Percentiles rank a stretch among this genome's conserved stretches.
Evolutionary conservation across 2,329 filamentous ascomycete genomes (phyloP).

Genomic region (Diaporthe aspalathi): DNA sequence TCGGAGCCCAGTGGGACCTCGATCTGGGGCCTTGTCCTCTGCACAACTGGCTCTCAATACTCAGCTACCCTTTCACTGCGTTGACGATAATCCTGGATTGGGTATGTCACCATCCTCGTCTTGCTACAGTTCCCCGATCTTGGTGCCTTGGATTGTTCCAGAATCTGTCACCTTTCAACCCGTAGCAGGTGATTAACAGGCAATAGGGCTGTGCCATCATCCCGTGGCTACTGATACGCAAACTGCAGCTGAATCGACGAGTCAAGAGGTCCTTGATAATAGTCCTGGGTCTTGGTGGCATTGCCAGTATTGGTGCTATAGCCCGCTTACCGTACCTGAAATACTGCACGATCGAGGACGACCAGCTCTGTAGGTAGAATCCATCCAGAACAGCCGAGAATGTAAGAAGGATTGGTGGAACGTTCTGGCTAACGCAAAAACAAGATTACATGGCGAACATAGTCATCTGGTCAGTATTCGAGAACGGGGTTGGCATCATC

Average conservation of each 20-base stretch:
- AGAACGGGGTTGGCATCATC: slow-evolving; percentile 52
- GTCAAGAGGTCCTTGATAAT: slow-evolving; percentile 54
- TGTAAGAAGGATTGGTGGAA: accelerated
- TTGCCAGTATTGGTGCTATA: slow-evolving; percentile 46
- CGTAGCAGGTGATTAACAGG: no score
- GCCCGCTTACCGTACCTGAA: slow-evolving; percentile 44
- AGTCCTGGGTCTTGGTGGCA: slow-evolving; percentile 57
- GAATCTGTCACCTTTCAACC: no score
- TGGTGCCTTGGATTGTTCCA: no score
- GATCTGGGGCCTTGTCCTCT: slow-evolving; percentile 4
- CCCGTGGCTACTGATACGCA: slow-evolving; percentile 53
- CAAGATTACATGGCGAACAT: slow-evolving; percentile 51
- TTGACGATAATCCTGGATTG: slow-evolving; percentile 28
- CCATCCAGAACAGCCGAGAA: background rate
- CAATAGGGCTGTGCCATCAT: slow-evolving; percentile 46
- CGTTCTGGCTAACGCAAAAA: background rate
- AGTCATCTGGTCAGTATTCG: slow-evolving; percentile 58
- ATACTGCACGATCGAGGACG: slow-evolving; percentile 50
- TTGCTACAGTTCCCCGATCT: no score
- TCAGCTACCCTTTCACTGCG: slow-evolving; percentile 26
- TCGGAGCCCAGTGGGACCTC: slow-evolving; percentile 23
- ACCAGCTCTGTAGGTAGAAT: slow-evolving; percentile 57
- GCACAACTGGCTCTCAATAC: slow-evolving; percentile 9
- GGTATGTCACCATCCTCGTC: no score
- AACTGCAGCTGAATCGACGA: slow-evolving; percentile 54